phyloP scores from a whole-genome alignment of 2,329 filamentous ascomycete species.

The Alternaria postmessia region DNA sequence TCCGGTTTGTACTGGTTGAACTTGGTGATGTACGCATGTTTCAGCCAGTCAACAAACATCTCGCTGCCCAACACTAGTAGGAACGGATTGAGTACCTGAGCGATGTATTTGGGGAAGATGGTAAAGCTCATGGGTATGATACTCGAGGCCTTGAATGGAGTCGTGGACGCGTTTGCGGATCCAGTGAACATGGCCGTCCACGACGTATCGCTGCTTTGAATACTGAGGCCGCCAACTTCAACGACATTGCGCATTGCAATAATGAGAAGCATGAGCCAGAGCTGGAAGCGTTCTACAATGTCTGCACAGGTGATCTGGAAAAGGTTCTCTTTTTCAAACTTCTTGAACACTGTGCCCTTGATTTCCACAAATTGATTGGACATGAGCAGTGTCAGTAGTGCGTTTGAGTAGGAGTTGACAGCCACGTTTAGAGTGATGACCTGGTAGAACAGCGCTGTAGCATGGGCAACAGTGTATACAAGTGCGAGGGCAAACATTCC shows the following conservation, averaged over 20 bases:
- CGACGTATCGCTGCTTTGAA: conserved; percentile 44
- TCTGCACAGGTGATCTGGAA: conserved; percentile 98
- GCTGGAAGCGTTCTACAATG: conserved; percentile 94
- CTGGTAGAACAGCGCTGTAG: conserved; percentile 91
- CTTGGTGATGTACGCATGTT: conserved; percentile 97
- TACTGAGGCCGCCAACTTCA: conserved; percentile 85
- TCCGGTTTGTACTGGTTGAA: conserved; percentile 96
- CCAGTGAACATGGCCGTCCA: conserved; percentile 42
- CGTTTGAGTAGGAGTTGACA: conserved; percentile 98
- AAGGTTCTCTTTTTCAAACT: conserved; percentile 96
- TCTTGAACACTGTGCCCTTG: conserved; percentile 98
- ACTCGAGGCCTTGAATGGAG: conserved; percentile 69
- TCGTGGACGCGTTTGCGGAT: conserved; percentile 54
- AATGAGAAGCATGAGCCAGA: conserved; percentile 97
- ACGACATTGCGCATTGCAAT: conserved; percentile 96
- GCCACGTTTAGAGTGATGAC: conserved; percentile 98
- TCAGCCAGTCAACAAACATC: conserved; percentile 96
- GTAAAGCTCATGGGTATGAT: conserved; percentile 92
- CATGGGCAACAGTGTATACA: conserved; percentile 86
- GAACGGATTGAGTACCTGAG: conserved; percentile 91
- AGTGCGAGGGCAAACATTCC: conserved; percentile 91
- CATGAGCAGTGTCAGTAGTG: conserved; percentile 86
- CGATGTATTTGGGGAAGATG: conserved; percentile 83
- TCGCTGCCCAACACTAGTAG: conserved; percentile 93
- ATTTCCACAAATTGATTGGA: conserved; percentile 99